Evolutionary conservation across 139 green algal genomes (phyloP).

Genomic region (Tetradesmus lagerheimii): DNA sequence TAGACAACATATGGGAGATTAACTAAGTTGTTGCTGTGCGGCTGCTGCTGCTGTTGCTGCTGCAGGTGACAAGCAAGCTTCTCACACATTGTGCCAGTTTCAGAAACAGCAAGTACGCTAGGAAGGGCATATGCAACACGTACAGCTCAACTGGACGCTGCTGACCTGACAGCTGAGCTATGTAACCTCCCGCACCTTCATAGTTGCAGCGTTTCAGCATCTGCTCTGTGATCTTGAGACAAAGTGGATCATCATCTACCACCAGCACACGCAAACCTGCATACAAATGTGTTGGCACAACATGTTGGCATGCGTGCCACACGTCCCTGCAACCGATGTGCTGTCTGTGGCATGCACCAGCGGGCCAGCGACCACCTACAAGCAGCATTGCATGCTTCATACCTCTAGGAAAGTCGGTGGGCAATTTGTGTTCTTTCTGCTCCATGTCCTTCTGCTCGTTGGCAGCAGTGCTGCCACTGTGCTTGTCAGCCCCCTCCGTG

Average conservation of each 20-base stretch:
- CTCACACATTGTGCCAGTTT: not conserved
- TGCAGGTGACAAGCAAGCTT: not conserved
- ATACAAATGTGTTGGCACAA: not conserved
- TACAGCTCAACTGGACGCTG: not conserved
- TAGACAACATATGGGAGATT: too few species aligned
- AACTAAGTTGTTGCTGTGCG: too few species aligned
- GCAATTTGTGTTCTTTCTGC: not conserved
- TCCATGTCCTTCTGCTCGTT: not conserved
- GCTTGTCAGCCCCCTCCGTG: not conserved
- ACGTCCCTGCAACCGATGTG: not conserved
- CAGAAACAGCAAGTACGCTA: too few species aligned
- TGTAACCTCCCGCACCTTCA: conserved; percentile 66
- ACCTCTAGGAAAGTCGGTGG: not conserved
- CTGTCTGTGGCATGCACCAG: not conserved
- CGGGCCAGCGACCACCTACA: not conserved
- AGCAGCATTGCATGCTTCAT: not conserved
- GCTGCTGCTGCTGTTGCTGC: too few species aligned
- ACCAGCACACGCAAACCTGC: conserved; percentile 86
- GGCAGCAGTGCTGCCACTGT: not conserved
- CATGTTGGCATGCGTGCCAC: not conserved
- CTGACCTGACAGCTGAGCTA: not conserved
- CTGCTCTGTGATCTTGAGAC: conserved; percentile 91
- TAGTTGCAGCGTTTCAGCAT: conserved; percentile 94
- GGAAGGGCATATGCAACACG: too few species aligned
- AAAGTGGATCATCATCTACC: conserved; percentile 95